Conservation (phyloP, 352 stramenopile species). For the Globisporangium barbulae region DNA sequence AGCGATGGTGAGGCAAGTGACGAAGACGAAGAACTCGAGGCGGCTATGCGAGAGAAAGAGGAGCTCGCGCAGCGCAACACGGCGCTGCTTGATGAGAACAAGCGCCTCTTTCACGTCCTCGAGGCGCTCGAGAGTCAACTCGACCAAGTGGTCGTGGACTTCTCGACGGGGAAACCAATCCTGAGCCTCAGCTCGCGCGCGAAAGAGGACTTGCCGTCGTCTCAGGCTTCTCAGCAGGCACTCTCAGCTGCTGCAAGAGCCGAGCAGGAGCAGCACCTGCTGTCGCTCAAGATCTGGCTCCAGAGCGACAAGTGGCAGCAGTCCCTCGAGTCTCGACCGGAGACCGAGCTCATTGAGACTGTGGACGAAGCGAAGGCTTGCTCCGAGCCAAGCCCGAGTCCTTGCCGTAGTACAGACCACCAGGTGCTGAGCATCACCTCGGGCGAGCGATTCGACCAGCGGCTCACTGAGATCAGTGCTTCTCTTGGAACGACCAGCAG, state of each 20-base stretch:
- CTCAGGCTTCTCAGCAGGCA: background rate
- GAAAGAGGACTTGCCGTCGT: background rate
- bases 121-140: constrained; percentile 45
- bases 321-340: constrained; percentile 23
- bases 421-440: background rate
- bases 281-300: constrained; percentile 56
- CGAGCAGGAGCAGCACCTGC: constrained; percentile 4
- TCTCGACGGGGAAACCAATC: constrained; percentile 31
- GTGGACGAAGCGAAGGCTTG: background rate
- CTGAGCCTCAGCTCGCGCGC: constrained; percentile 23
- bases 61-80: constrained; percentile 39
- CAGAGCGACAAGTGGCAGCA: constrained; percentile 47
- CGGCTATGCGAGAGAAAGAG: constrained; percentile 13
- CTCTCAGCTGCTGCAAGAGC: background rate
- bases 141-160: constrained; percentile 42
- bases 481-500: background rate
- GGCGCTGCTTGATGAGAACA: constrained; percentile 47
- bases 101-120: constrained; percentile 41
- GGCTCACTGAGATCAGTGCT: background rate
- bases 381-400: background rate
- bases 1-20: constrained; percentile 12
- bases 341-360: constrained; percentile 11
- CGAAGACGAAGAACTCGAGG: constrained; percentile 19
- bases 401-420: background rate
- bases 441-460: background rate